Percentiles rank a stretch among this genome's conserved stretches.
phyloP scores from a whole-genome alignment of 139 green algal genomes.

The Mychonastes homosphaera region DNA sequence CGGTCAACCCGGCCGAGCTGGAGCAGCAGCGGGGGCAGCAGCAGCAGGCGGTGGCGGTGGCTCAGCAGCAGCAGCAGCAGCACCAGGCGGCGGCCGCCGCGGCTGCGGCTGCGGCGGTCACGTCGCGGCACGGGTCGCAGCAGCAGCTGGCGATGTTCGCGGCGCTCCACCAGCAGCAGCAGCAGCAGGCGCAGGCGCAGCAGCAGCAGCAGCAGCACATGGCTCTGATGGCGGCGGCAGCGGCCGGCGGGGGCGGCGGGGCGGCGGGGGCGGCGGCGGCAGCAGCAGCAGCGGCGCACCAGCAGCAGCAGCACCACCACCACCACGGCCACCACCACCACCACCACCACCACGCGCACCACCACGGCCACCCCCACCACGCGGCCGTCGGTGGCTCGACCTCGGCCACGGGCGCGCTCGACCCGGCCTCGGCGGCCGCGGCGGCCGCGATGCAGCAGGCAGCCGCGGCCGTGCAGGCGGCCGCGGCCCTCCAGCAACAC shows the following conservation, averaged over 20 bases:
- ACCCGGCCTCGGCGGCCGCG: no score
- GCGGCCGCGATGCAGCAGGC: no score
- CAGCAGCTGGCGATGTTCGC: background rate
- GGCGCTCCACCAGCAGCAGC: background rate
- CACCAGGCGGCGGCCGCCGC: background rate
- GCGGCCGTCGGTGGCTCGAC: no score
- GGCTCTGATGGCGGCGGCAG: background rate
- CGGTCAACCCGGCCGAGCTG: background rate
- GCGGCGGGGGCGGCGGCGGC: background rate
- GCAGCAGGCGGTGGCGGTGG: background rate
- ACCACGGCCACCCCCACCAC: no score
- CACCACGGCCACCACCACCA: background rate
- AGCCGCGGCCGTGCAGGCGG: background rate
- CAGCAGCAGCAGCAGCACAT: slow-evolving; percentile 7
- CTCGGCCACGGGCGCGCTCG: no score
- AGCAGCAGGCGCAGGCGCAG: background rate
- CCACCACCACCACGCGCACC: no score
- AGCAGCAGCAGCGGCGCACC: background rate
- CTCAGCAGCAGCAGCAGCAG: background rate
- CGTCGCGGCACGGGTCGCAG: background rate
- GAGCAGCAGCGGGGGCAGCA: slow-evolving; percentile 3
- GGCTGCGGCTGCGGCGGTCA: background rate
- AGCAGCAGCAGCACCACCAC: slow-evolving; percentile 9
- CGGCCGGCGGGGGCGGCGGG: background rate
- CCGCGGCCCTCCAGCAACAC: background rate